Evolutionary conservation across 1,284 basidiomycete species (phyloP), one percentile per base, ranked within the genome.

Genomic region (Gomphus bonarii): DNA sequence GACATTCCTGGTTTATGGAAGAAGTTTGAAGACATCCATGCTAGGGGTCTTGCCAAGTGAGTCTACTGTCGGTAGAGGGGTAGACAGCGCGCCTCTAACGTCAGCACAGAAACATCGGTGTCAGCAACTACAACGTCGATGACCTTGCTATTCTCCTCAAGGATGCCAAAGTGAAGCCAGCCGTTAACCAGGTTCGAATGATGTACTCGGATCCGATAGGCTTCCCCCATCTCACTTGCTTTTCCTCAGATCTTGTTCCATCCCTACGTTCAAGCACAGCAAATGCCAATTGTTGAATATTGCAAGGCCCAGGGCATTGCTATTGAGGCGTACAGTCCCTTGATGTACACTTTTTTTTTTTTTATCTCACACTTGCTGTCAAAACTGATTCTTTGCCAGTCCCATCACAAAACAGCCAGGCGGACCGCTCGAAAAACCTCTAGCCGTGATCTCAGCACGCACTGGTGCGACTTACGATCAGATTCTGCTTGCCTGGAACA

Each of bases 311-410:
- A 88, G 56, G 75, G 75, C 30, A 85, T 90, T 52, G 73, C 81
- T 0, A 79, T 81, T 42, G 86, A 88, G 65, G 85, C 82, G 0
- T 90, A 87, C 68, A 84, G 83, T 49, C 70, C 80, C 47, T 73
- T 90, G 10, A 75, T 73, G 81, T 84, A 53, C n/a, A 36, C n/a
- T n/a, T n/a, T n/a, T 30, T 11, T 8, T 11, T 16, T 25, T 14
- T 20, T 3, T 5, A 6, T 51, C 31, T 8, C 31, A 20, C 18
- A 36, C 14, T 10, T 18, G 33, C 3, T 51, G 2, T 18, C 33
- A 40, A 6, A 2, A n/a, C 30, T 36, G 11, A 18, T n/a, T 40
- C 12, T 38, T 30, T 44, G 14, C 22, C 43, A 84, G 81, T 58
- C 84, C 85, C 1, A 75, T 88, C 42, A 88, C 85, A 1, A 67